Evolutionary conservation across 2,329 filamentous ascomycete genomes (phyloP).

Genomic region (Fusarium avenaceum): DNA sequence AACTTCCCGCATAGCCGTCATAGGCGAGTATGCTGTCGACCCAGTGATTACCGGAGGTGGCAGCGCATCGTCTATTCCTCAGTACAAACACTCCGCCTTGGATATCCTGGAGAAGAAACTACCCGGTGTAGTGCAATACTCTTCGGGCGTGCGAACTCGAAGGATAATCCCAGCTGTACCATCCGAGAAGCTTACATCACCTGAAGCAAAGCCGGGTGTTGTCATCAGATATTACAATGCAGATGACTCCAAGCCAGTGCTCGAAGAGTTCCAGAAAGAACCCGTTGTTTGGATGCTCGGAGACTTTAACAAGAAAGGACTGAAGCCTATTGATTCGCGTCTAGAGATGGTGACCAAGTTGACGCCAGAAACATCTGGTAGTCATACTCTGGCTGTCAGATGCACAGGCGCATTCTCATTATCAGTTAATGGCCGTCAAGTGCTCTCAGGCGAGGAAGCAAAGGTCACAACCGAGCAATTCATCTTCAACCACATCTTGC

Average conservation of each 20-base stretch:
- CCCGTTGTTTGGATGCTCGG: conserved; percentile 28
- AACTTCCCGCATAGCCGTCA: conserved; percentile 12
- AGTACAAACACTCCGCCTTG: conserved; percentile 27
- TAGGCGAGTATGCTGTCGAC: conserved; percentile 25
- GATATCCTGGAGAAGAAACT: conserved; percentile 11
- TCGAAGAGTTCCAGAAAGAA: conserved; percentile 14
- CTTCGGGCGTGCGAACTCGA: conserved; percentile 27
- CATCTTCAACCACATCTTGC: conserved; percentile 22
- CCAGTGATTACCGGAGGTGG: conserved; percentile 34
- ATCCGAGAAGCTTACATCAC: neutral
- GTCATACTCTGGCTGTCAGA: conserved; percentile 26
- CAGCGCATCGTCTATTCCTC: conserved; percentile 32
- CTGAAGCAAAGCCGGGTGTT: conserved; percentile 11
- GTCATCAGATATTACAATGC: conserved; percentile 25
- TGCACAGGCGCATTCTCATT: conserved; percentile 23
- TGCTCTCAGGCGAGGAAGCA: conserved; percentile 13
- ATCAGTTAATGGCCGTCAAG: conserved; percentile 3
- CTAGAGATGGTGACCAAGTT: conserved; percentile 22
- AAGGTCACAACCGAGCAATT: conserved; percentile 33
- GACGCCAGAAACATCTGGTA: conserved; percentile 20
- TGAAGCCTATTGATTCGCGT: conserved; percentile 14
- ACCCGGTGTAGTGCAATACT: conserved; percentile 7
- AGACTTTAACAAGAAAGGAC: conserved; percentile 5
- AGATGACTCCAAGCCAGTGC: neutral
- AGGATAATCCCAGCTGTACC: conserved; percentile 25